Conservation (phyloP, 2,329 filamentous ascomycete genomes). For the Pyricularia grisea region DNA sequence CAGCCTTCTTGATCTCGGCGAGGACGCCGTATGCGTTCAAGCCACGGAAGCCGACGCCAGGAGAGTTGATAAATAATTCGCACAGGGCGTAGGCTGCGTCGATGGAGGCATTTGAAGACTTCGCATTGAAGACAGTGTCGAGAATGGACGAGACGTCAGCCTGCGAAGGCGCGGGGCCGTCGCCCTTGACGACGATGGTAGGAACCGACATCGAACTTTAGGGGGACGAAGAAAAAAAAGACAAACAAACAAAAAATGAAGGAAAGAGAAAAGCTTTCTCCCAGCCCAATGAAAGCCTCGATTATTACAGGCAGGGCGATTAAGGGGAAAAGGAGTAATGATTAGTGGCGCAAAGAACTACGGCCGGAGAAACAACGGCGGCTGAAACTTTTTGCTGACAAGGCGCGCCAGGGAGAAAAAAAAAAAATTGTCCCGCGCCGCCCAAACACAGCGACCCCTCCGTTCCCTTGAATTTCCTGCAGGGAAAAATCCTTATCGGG, state of each 20-base stretch:
- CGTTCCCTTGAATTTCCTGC: not conserved
- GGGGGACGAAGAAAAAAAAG: not conserved
- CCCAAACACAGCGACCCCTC: not conserved
- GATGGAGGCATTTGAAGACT: constrained; percentile 60
- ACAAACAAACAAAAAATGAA: not conserved
- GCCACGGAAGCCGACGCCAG: constrained; percentile 38
- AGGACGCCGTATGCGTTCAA: constrained; percentile 44
- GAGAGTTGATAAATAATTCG: constrained; percentile 43
- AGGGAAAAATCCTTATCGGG: not conserved
- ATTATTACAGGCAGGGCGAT: not conserved
- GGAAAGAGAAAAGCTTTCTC: not conserved
- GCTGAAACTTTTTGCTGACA: constrained; percentile 5
- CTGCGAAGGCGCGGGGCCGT: constrained; percentile 45
- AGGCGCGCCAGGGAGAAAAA: not conserved
- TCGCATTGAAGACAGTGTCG: constrained; percentile 58
- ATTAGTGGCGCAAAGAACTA: not conserved
- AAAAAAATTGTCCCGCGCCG: not conserved
- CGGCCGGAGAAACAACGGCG: constrained; percentile 1
- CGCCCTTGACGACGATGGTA: constrained; percentile 13
- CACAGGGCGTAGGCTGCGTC: constrained; percentile 54
- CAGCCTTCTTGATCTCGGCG: constrained; percentile 58
- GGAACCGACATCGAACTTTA: constrained; percentile 12
- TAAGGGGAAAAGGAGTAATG: not conserved
- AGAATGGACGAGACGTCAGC: constrained; percentile 58
- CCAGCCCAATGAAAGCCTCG: not conserved